phyloP scores from a whole-genome alignment of 2,329 filamentous ascomycete species.

The Daldinia eschscholtzii region DNA sequence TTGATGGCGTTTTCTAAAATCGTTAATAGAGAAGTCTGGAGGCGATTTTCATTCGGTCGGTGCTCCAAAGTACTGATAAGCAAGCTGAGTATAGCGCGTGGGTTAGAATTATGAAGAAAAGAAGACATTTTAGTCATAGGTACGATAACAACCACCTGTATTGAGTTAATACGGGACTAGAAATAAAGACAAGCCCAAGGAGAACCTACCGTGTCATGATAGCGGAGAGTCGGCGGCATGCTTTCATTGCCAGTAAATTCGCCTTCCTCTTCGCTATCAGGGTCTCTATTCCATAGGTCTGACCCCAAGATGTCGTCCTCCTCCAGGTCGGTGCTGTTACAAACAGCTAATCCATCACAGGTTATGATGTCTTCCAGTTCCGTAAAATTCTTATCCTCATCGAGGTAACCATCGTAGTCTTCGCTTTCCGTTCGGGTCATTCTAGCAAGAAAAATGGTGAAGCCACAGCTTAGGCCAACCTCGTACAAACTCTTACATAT shows the following conservation, averaged over 20 bases:
- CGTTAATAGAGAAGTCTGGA: background rate
- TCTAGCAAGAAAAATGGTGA: constrained; percentile 41
- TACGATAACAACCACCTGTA: constrained; percentile 36
- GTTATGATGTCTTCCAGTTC: constrained; percentile 24
- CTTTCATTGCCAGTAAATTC: constrained; percentile 40
- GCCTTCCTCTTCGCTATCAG: constrained; percentile 39
- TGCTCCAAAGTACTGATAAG: background rate
- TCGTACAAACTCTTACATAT: constrained; percentile 38
- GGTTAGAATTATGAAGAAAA: background rate
- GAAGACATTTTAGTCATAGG: constrained; percentile 10
- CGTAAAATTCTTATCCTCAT: constrained; percentile 11
- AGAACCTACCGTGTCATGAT: constrained; percentile 42
- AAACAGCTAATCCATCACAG: constrained; percentile 22
- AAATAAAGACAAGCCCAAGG: background rate
- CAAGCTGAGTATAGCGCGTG: constrained; percentile 2
- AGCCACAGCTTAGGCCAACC: constrained; percentile 29
- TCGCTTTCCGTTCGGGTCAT: constrained; percentile 33
- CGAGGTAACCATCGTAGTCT: background rate
- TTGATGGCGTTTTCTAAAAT: background rate
- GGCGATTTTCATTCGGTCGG: background rate
- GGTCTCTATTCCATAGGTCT: constrained; percentile 17
- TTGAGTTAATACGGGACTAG: background rate
- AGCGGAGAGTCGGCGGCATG: constrained; percentile 30
- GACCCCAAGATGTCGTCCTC: constrained; percentile 35
- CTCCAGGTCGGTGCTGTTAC: background rate